A percentile compares a stretch with the other conserved stretches of the same genome.
Evolutionary conservation across 768 basidiomycete species (phyloP).

Genomic region (Macrocybe gigantea): DNA sequence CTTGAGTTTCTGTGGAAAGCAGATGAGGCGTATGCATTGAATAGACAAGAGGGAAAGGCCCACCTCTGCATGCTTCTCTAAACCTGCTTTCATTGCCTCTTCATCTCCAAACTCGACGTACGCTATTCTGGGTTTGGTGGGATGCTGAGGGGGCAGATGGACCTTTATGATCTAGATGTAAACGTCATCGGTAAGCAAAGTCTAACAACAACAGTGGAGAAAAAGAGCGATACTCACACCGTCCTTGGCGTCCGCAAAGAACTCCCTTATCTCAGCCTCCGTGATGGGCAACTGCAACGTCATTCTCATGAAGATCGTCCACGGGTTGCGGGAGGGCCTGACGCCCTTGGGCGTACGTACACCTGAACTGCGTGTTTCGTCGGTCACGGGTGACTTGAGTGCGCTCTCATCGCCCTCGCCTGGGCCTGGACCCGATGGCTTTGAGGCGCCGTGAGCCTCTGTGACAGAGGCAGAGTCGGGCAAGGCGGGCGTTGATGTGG

Average conservation of each 20-base stretch:
- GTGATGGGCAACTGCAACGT: conserved; percentile 34
- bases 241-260: conserved; percentile 65
- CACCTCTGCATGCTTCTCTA: conserved; percentile 73
- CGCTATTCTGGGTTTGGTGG: conserved; percentile 55
- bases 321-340: conserved; percentile 64
- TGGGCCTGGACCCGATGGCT: conserved; percentile 18
- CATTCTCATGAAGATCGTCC: conserved; percentile 82
- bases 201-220: background rate
- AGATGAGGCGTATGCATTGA: conserved; percentile 7
- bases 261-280: conserved; percentile 68
- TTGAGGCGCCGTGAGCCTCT: conserved; percentile 1
- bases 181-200: too few species aligned
- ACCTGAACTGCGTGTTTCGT: conserved; percentile 47
- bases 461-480: conserved; percentile 24
- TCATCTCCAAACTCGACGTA: conserved; percentile 92
- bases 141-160: conserved; percentile 43
- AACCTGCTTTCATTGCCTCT: conserved; percentile 73
- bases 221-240: conserved; percentile 41
- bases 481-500: conserved; percentile 21
- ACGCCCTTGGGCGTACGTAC: conserved; percentile 67
- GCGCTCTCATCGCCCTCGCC: conserved; percentile 16
- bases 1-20: conserved; percentile 53
- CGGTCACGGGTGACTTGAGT: conserved; percentile 50
- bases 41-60: conserved; percentile 12
- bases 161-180: conserved; percentile 58